phyloP scores from a whole-genome alignment of 179 eudicot genomes.

The Silene vulgaris region DNA sequence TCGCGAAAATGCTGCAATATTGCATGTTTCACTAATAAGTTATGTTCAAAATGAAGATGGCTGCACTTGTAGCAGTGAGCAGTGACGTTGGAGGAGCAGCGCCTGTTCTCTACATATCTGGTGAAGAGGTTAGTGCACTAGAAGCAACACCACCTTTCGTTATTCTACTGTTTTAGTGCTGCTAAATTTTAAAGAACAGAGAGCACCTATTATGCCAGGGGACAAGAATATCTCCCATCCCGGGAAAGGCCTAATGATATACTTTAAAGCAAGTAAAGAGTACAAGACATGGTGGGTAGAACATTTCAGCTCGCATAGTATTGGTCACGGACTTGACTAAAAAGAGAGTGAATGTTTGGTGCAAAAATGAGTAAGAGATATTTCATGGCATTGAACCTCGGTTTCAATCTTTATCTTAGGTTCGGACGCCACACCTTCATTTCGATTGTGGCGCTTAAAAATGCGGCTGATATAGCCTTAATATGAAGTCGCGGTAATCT shows the following conservation, averaged over 20 bases:
- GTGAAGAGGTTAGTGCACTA: slow-evolving; percentile 49
- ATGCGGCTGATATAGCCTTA: too few relatives aligned
- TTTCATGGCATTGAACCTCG: not conserved
- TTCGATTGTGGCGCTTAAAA: too few relatives aligned
- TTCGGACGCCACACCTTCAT: too few relatives aligned
- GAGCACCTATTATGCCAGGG: not conserved
- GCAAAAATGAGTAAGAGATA: not conserved
- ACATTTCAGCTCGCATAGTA: slow-evolving; percentile 6
- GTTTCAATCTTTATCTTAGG: too few relatives aligned
- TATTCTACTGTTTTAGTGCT: not conserved
- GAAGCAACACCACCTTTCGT: not conserved
- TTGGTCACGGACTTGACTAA: not conserved
- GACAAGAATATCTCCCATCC: not conserved
- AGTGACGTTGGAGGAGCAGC: slow-evolving; percentile 38
- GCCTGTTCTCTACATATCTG: slow-evolving; percentile 90
- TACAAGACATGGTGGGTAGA: not conserved
- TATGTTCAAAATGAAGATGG: slow-evolving; percentile 56
- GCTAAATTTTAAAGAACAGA: too few relatives aligned
- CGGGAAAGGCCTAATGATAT: not conserved
- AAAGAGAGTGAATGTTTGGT: not conserved
- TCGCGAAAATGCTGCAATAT: not conserved
- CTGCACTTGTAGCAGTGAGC: slow-evolving; percentile 79
- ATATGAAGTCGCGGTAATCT: too few relatives aligned
- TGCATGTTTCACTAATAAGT: slow-evolving; percentile 14
- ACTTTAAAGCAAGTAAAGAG: not conserved